These are phyloP conservation scores for Dothistroma pini DNA, from an alignment of 2,329 filamentous ascomycete genomes.

Conservation along the genomic window DNA sequence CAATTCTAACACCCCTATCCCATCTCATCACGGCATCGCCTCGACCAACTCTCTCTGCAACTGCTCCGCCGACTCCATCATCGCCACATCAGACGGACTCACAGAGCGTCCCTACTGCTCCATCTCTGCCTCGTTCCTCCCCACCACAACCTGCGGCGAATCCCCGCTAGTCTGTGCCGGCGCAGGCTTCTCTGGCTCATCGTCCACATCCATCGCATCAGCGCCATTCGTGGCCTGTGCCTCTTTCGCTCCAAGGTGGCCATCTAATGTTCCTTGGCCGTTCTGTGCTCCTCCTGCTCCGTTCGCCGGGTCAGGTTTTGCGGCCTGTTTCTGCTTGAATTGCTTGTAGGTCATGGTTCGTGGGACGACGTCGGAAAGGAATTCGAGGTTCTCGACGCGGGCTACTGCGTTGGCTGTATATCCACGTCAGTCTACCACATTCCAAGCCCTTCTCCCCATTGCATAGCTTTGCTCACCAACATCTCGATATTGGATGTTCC, in stretches of 20 bases:
- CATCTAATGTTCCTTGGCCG: conserved; percentile 17
- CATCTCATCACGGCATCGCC: background rate
- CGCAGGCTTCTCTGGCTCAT: background rate
- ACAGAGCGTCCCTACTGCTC: background rate
- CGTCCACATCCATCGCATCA: conserved; percentile 27
- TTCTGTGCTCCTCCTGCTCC: conserved; percentile 9
- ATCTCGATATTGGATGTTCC: conserved; percentile 95
- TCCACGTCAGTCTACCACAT: background rate
- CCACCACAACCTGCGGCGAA: background rate
- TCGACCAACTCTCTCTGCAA: background rate
- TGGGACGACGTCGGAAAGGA: conserved; percentile 85
- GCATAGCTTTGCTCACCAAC: conserved; percentile 56
- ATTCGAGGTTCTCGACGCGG: conserved; percentile 90
- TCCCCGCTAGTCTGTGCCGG: background rate
- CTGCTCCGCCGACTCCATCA: background rate
- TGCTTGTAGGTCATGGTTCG: conserved; percentile 78
- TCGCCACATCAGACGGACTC: background rate
- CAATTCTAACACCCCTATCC: background rate
- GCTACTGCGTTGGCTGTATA: conserved; percentile 72
- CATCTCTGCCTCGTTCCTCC: background rate
- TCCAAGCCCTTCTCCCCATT: background rate
- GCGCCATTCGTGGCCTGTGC: conserved; percentile 24
- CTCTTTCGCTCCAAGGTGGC: conserved; percentile 20
- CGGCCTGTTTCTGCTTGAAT: conserved; percentile 58
- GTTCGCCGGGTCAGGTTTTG: conserved; percentile 19